Conservation (phyloP, 768 basidiomycete genomes). For the Naganishia vaughanmartiniae region DNA sequence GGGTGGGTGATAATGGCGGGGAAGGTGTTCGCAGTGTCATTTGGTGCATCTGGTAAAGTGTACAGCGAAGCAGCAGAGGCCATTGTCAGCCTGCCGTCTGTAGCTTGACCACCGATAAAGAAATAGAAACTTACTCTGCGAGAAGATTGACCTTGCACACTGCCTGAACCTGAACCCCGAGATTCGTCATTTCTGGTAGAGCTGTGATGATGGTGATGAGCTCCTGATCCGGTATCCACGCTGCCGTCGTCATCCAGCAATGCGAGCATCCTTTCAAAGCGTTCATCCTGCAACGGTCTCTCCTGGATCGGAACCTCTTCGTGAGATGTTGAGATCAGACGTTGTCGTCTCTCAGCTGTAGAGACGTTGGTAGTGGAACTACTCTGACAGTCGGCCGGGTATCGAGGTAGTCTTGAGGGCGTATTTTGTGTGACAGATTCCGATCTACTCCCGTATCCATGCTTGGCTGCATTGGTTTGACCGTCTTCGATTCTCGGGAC, state of each 20-base stretch:
- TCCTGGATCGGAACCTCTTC: background rate
- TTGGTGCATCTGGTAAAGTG: background rate
- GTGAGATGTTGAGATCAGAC: background rate
- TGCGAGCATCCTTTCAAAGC: constrained; percentile 14
- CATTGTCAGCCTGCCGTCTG: background rate
- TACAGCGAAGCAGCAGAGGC: too few species aligned
- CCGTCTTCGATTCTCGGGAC: background rate
- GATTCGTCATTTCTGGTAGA: background rate
- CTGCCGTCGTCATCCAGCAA: background rate
- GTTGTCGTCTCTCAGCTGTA: background rate
- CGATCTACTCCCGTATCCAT: background rate
- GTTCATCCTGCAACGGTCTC: background rate
- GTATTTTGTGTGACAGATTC: background rate
- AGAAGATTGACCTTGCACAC: background rate
- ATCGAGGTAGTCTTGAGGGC: background rate
- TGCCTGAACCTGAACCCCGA: background rate
- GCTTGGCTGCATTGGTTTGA: background rate
- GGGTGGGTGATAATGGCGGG: background rate
- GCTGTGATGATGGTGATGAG: background rate
- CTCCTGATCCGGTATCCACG: background rate
- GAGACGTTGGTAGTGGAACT: background rate
- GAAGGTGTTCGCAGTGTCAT: background rate
- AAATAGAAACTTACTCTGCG: background rate
- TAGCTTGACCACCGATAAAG: too few species aligned
- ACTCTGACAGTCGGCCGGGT: background rate